A percentile compares a stretch with the other conserved stretches of the same genome.
These are phyloP conservation scores for Alternaria angustiovoidea DNA, from an alignment of 2,329 filamentous ascomycete species.

Conservation along the genomic window DNA sequence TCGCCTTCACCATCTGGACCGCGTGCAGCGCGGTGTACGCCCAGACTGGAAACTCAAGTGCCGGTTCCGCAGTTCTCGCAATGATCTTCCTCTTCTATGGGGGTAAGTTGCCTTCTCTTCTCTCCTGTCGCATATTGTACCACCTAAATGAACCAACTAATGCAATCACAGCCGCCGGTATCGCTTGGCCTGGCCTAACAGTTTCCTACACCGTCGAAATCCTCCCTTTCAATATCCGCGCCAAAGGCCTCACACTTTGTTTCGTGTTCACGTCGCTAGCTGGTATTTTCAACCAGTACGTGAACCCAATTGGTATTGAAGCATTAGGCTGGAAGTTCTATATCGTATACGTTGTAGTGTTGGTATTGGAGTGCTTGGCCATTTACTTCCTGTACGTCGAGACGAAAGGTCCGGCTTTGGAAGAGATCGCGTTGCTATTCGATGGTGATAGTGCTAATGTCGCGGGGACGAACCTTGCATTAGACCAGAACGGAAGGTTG, in stretches of 20 bases:
- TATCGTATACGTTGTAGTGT: slow-evolving; percentile 40
- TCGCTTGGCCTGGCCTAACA: background rate
- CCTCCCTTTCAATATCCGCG: background rate
- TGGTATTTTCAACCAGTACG: background rate
- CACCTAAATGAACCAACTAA: too few relatives aligned
- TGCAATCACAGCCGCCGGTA: background rate
- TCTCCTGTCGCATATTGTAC: too few relatives aligned
- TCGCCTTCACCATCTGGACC: slow-evolving; percentile 45
- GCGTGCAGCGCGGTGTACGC: slow-evolving; percentile 21
- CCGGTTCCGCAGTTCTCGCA: background rate
- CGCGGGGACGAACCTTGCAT: background rate
- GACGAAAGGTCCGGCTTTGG: slow-evolving; percentile 31
- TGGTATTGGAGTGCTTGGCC: slow-evolving; percentile 30
- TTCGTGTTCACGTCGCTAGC: background rate
- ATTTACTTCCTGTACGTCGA: slow-evolving; percentile 34
- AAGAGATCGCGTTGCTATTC: slow-evolving; percentile 32
- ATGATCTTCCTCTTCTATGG: background rate
- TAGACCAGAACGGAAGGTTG: background rate
- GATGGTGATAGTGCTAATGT: slow-evolving; percentile 15
- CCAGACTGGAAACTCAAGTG: background rate
- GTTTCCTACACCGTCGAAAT: background rate
- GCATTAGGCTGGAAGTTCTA: slow-evolving; percentile 4
- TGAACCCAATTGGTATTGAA: background rate
- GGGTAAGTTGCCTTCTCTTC: background rate
- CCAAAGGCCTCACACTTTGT: background rate